phyloP scores from a whole-genome alignment of 2,329 filamentous ascomycete species.

The Talaromyces atroroseus region DNA sequence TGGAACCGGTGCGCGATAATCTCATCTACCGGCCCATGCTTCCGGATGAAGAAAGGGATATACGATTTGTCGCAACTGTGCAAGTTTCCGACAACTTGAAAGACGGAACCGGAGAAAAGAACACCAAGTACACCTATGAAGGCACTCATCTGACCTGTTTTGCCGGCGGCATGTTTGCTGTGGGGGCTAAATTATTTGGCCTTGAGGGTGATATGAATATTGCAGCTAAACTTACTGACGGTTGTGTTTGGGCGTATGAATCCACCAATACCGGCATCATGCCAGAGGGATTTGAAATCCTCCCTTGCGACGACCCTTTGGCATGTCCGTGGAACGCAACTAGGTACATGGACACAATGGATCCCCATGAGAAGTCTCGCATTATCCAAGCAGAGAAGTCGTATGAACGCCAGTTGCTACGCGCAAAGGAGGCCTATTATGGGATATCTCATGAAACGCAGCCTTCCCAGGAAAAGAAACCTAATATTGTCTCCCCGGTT shows the following conservation, averaged over 20 bases:
- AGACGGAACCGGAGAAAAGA: constrained; percentile 15
- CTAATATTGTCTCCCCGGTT: background rate
- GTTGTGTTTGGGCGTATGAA: constrained; percentile 60
- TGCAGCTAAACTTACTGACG: constrained; percentile 53
- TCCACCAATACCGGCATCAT: constrained; percentile 54
- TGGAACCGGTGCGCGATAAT: constrained; percentile 34
- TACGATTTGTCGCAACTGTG: constrained; percentile 38
- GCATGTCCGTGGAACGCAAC: constrained; percentile 52
- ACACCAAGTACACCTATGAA: constrained; percentile 42
- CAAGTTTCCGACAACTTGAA: constrained; percentile 16
- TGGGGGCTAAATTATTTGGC: constrained; percentile 54
- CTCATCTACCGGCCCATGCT: constrained; percentile 43
- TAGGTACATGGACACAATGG: constrained; percentile 42
- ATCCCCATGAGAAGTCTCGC: constrained; percentile 29
- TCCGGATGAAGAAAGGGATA: constrained; percentile 33
- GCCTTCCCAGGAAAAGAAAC: background rate
- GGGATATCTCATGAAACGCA: background rate
- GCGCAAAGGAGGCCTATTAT: constrained; percentile 7
- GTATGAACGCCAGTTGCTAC: constrained; percentile 18
- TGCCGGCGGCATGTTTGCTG: constrained; percentile 57
- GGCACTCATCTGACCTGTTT: constrained; percentile 57
- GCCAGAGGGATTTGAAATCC: constrained; percentile 53
- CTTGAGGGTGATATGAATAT: constrained; percentile 51
- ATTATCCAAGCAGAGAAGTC: constrained; percentile 21
- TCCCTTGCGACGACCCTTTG: constrained; percentile 43